phyloP scores from a whole-genome alignment of 352 stramenopile species.

The Pythium pectinolyticum region DNA sequence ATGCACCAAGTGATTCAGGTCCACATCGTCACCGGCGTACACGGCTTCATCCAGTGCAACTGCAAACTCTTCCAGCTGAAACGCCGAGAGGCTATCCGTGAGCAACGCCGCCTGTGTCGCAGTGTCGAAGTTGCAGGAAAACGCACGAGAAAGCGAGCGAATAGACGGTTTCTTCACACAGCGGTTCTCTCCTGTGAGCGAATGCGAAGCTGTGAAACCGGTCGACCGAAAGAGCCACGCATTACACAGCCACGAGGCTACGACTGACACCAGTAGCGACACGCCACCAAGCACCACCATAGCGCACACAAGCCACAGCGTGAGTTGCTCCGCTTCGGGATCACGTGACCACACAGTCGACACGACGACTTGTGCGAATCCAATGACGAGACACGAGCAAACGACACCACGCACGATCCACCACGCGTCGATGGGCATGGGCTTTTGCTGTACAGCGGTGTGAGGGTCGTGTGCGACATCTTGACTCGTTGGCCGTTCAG shows the following conservation, averaged over 20 bases:
- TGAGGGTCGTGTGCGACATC: not conserved
- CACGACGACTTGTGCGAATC: conserved; percentile 8
- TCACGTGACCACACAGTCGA: conserved; percentile 11
- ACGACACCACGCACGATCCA: not conserved
- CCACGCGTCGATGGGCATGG: not conserved
- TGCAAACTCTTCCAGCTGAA: not conserved
- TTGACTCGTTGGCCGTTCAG: not conserved
- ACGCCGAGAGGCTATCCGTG: not conserved
- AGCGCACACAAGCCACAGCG: conserved; percentile 2
- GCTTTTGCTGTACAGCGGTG: too few relatives aligned
- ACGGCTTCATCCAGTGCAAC: not conserved
- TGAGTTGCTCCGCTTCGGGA: not conserved
- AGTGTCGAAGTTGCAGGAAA: not conserved
- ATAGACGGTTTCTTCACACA: not conserved
- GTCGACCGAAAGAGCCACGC: not conserved
- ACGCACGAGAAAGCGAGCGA: not conserved
- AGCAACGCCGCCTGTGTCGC: too few relatives aligned
- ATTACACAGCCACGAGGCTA: not conserved
- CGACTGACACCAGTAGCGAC: not conserved
- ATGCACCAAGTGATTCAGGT: not conserved
- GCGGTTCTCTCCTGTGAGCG: not conserved
- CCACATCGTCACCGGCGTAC: conserved; percentile 9
- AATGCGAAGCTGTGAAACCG: too few relatives aligned
- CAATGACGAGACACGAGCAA: conserved; percentile 10
- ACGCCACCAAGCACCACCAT: not conserved